phyloP scores from a whole-genome alignment of 495 filamentous ascomycete species.

The Elasticomyces elasticus region DNA sequence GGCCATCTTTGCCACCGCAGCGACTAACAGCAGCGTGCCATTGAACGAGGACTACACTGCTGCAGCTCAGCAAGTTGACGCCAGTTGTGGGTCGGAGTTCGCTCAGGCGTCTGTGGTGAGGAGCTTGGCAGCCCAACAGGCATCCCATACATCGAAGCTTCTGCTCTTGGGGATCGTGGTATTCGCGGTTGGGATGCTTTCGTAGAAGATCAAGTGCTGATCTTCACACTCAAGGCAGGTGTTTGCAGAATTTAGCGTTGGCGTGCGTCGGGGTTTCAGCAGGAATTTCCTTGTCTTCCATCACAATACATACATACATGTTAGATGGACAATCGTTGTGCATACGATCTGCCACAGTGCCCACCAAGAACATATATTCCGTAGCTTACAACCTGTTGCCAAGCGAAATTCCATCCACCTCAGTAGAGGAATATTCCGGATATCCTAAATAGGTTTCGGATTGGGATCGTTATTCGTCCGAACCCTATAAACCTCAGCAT shows the following conservation, averaged over 20 bases:
- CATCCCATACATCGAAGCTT: background rate
- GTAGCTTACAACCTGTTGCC: too few relatives aligned
- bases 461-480: too few relatives aligned
- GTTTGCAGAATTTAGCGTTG: conserved; percentile 7
- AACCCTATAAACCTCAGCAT: too few relatives aligned
- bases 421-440: too few relatives aligned
- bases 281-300: background rate
- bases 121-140: background rate
- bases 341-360: too few relatives aligned
- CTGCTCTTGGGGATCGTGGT: background rate
- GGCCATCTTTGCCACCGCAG: conserved; percentile 30
- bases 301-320: background rate
- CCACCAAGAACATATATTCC: too few relatives aligned
- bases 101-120: conserved; percentile 23
- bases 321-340: background rate
- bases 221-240: background rate
- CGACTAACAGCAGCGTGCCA: conserved; percentile 28
- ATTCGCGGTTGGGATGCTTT: background rate
- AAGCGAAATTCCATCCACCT: too few relatives aligned
- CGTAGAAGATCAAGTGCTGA: conserved; percentile 18
- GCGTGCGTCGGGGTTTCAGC: background rate
- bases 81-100: conserved; percentile 29
- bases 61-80: conserved; percentile 30
- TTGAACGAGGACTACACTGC: conserved; percentile 28
- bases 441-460: too few relatives aligned